These are phyloP conservation scores for Emmonsia crescens DNA, from an alignment of 2,329 filamentous ascomycete species.

Conservation along the genomic window DNA sequence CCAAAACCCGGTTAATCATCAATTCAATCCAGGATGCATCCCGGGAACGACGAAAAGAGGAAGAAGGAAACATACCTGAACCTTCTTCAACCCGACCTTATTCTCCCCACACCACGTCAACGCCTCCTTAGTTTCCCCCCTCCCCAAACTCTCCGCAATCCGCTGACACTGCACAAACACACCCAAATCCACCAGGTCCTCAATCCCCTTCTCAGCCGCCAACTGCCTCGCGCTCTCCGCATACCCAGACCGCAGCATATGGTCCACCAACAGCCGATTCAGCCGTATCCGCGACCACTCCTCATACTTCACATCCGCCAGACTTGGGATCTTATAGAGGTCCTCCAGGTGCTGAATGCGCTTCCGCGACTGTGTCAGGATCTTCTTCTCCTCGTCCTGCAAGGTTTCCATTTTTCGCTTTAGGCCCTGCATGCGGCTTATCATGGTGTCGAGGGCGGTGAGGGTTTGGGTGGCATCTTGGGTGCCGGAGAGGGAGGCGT, in stretches of 20 bases:
- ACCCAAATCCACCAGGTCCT: conserved; percentile 74
- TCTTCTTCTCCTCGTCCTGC: conserved; percentile 65
- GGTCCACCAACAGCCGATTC: conserved; percentile 82
- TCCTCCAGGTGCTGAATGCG: conserved; percentile 72
- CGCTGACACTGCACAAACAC: conserved; percentile 74
- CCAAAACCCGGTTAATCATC: neutral
- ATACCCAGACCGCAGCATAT: conserved; percentile 76
- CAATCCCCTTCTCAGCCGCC: conserved; percentile 63
- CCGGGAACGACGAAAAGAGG: neutral
- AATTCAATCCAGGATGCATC: neutral
- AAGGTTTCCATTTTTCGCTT: conserved; percentile 75
- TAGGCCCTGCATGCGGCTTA: conserved; percentile 70
- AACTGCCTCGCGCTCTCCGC: conserved; percentile 64
- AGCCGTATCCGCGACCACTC: conserved; percentile 73
- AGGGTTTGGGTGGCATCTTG: conserved; percentile 60
- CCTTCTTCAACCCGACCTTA: conserved; percentile 82
- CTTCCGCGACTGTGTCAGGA: conserved; percentile 65
- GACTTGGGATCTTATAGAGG: conserved; percentile 64
- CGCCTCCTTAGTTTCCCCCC: conserved; percentile 64
- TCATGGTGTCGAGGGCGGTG: conserved; percentile 70
- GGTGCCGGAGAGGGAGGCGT: conserved; percentile 54
- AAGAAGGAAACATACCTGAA: conserved; percentile 49
- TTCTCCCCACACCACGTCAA: conserved; percentile 88
- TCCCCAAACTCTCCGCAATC: conserved; percentile 62
- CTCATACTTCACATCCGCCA: conserved; percentile 91